Evolutionary conservation across 2,329 filamentous ascomycete genomes (phyloP).

Genomic region (Apiospora kogelbergensis): DNA sequence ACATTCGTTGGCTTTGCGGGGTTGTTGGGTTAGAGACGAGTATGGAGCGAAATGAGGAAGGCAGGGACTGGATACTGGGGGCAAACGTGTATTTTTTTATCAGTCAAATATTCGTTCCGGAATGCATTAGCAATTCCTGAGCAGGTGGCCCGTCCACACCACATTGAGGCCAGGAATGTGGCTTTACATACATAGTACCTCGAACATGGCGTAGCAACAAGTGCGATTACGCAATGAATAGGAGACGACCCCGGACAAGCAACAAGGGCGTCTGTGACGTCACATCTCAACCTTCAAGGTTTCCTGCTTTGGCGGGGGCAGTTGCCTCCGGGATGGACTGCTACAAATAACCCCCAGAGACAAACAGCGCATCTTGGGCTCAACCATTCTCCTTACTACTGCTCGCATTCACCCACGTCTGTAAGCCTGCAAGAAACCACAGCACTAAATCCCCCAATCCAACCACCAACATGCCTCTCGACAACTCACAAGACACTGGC

Average conservation of each 20-base stretch:
- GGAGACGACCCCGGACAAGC: background rate
- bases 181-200: too few species aligned
- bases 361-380: background rate
- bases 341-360: background rate
- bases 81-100: background rate
- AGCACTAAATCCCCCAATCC: background rate
- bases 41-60: background rate
- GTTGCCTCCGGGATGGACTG: background rate
- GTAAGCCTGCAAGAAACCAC: background rate
- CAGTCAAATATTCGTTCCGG: background rate
- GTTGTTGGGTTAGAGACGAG: constrained; percentile 1
- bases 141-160: background rate
- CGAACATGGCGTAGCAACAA: background rate
- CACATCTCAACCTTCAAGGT: background rate
- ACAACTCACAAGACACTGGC: constrained; percentile 8
- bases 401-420: background rate
- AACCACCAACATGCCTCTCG: constrained; percentile 2
- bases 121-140: background rate
- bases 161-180: too few species aligned
- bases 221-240: background rate
- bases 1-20: background rate
- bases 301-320: constrained; percentile 5
- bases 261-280: background rate
- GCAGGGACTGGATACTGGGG: background rate
- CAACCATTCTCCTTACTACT: background rate